Evolutionary conservation across 345 rosid species (phyloP).

Genomic region (Sisymbrium irio): DNA sequence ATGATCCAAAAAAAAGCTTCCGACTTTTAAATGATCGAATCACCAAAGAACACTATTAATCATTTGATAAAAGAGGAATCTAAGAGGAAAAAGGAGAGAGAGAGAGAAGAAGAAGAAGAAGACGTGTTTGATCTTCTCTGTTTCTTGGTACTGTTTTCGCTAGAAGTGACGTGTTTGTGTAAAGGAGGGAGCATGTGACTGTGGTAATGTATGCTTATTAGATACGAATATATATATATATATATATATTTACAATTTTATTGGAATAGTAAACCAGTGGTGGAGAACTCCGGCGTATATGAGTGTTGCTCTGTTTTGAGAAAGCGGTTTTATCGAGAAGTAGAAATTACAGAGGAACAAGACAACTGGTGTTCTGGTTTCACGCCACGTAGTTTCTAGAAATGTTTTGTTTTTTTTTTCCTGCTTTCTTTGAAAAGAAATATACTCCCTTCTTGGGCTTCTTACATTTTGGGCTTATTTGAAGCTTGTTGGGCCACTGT

Average conservation of each 20-base stretch:
- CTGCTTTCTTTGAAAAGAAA: neutral
- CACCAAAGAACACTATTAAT: neutral
- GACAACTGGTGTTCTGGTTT: conserved; percentile 25
- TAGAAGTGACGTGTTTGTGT: conserved; percentile 29
- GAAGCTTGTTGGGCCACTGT: neutral
- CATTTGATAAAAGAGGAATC: too few relatives aligned
- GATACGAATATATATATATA: too few relatives aligned
- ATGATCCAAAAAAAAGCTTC: neutral
- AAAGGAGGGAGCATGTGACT: conserved; percentile 21
- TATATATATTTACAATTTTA: neutral
- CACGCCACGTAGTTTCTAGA: conserved; percentile 22
- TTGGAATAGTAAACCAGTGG: conserved; percentile 16
- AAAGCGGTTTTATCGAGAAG: conserved; percentile 22
- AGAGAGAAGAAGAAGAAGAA: neutral
- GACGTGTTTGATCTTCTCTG: conserved; percentile 34
- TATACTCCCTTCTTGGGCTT: neutral
- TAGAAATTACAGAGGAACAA: conserved; percentile 11
- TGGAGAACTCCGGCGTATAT: neutral
- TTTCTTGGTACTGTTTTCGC: conserved; percentile 1
- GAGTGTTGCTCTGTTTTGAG: conserved; percentile 13
- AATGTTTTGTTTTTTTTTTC: neutral
- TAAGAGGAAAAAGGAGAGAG: neutral
- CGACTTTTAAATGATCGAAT: conserved; percentile 5
- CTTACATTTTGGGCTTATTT: neutral
- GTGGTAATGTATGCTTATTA: neutral